These are phyloP conservation scores for Flaveria floridana DNA, from an alignment of 140 eudicot genomes.

Conservation along the genomic window DNA sequence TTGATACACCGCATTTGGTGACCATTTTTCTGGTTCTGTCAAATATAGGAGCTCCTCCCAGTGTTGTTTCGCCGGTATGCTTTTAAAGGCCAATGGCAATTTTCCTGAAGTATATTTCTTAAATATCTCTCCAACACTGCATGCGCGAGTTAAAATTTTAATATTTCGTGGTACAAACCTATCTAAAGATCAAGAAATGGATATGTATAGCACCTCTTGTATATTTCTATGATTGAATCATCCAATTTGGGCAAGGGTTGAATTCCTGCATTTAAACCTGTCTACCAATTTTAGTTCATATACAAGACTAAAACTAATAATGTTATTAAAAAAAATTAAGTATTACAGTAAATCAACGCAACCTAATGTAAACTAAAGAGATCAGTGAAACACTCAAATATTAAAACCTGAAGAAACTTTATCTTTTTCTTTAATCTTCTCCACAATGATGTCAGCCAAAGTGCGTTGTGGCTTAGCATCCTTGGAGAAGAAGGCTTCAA, in stretches of 20 bases:
- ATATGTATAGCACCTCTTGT: slow-evolving; percentile 60
- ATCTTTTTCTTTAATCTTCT: slow-evolving; percentile 64
- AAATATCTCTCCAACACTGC: slow-evolving; percentile 81
- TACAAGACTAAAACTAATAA: neutral
- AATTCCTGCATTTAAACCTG: slow-evolving; percentile 50
- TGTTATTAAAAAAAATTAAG: neutral
- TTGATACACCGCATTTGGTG: slow-evolving; percentile 82
- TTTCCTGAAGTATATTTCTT: slow-evolving; percentile 78
- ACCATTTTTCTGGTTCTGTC: slow-evolving; percentile 95
- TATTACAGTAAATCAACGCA: neutral
- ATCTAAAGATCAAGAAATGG: neutral
- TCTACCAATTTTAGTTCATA: slow-evolving; percentile 4
- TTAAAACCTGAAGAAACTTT: slow-evolving; percentile 62
- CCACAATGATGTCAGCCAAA: slow-evolving; percentile 66
- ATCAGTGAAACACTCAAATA: neutral
- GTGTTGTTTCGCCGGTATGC: slow-evolving; percentile 60
- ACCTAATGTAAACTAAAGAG: neutral
- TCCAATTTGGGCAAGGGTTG: slow-evolving; percentile 64
- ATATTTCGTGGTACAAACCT: too few species aligned
- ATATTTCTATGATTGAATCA: slow-evolving; percentile 66
- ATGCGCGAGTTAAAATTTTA: neutral
- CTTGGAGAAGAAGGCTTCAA: slow-evolving; percentile 66
- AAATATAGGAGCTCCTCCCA: slow-evolving; percentile 88
- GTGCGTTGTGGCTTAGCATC: slow-evolving; percentile 62
- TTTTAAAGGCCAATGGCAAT: slow-evolving; percentile 84